Percentiles rank a stretch among this genome's conserved stretches.
Evolutionary conservation across 495 filamentous ascomycete genomes (phyloP).

Genomic region (Trichoderma asperelloides): DNA sequence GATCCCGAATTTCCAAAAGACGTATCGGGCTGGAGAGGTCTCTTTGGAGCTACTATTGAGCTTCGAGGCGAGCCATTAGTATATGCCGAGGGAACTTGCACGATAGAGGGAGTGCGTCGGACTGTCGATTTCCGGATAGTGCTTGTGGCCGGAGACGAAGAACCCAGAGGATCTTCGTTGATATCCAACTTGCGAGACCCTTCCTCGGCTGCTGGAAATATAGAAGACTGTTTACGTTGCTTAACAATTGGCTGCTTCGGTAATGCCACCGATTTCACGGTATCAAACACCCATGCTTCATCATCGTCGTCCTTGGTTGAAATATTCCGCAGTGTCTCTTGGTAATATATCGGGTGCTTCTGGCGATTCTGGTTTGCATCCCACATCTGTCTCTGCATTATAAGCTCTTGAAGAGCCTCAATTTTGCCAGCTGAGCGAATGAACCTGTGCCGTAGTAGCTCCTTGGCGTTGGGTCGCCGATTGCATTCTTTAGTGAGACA

Average conservation of each 20-base stretch:
- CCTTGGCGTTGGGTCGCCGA: constrained; percentile 72
- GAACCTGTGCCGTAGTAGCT: constrained; percentile 85
- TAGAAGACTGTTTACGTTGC: constrained; percentile 43
- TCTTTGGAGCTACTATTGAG: constrained; percentile 48
- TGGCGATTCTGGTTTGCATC: constrained; percentile 55
- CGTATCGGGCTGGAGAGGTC: constrained; percentile 72
- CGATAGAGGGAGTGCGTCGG: constrained; percentile 42
- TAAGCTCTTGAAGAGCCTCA: constrained; percentile 76
- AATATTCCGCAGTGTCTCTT: constrained; percentile 78
- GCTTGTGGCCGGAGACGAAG: constrained; percentile 33
- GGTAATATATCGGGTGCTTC: constrained; percentile 68
- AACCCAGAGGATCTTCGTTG: constrained; percentile 45
- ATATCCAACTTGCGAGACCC: constrained; percentile 52
- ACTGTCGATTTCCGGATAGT: constrained; percentile 44
- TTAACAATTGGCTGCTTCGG: constrained; percentile 35
- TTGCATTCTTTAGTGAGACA: constrained; percentile 90
- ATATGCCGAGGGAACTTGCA: constrained; percentile 37
- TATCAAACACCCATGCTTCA: constrained; percentile 92
- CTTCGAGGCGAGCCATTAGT: constrained; percentile 53
- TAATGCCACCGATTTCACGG: constrained; percentile 55
- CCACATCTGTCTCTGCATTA: constrained; percentile 73
- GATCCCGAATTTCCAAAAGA: constrained; percentile 86
- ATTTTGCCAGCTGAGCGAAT: constrained; percentile 77
- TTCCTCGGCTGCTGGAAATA: constrained; percentile 37
- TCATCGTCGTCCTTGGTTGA: constrained; percentile 61